A percentile compares a stretch with the other conserved stretches of the same genome.
These are phyloP conservation scores for Paramecium bursaria DNA, from an alignment of 73 alveolate species.

Conservation along the genomic window DNA sequence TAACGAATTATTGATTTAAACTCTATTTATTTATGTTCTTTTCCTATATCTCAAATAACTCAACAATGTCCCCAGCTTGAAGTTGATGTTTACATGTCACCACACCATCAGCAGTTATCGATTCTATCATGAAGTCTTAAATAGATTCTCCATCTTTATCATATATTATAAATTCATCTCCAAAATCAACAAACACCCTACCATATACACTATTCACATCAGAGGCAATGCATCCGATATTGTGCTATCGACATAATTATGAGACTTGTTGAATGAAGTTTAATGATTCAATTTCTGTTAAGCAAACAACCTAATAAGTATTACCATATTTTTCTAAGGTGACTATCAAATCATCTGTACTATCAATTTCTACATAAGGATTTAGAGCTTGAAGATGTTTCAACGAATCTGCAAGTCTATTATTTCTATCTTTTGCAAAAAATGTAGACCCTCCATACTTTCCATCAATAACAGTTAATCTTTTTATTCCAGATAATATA, in stretches of 20 bases:
- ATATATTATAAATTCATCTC: conserved; percentile 82
- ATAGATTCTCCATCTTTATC: conserved; percentile 94
- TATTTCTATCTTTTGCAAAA: conserved; percentile 86
- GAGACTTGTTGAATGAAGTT: conserved; percentile 66
- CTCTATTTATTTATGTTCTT: background rate
- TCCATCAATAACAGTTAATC: conserved; percentile 86
- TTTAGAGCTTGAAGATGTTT: conserved; percentile 85
- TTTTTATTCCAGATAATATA: conserved; percentile 91
- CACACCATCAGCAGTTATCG: conserved; percentile 62
- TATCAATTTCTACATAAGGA: conserved; percentile 85
- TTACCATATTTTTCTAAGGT: conserved; percentile 50
- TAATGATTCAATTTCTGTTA: conserved; percentile 81
- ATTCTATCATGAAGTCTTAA: conserved; percentile 77
- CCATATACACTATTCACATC: conserved; percentile 89
- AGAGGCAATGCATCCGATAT: conserved; percentile 80
- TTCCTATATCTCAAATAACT: background rate
- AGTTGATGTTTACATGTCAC: conserved; percentile 33
- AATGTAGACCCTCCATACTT: conserved; percentile 71
- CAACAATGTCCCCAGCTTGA: background rate
- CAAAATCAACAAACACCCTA: conserved; percentile 90
- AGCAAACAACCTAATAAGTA: conserved; percentile 77
- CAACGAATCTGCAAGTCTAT: conserved; percentile 84
- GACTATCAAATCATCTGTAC: conserved; percentile 71
- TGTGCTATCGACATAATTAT: conserved; percentile 83
- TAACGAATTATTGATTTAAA: background rate